Evolutionary conservation across 2,329 filamentous ascomycete genomes (phyloP), one percentile per base, ranked within the genome.

Genomic region (Colletotrichum gigasporum): DNA sequence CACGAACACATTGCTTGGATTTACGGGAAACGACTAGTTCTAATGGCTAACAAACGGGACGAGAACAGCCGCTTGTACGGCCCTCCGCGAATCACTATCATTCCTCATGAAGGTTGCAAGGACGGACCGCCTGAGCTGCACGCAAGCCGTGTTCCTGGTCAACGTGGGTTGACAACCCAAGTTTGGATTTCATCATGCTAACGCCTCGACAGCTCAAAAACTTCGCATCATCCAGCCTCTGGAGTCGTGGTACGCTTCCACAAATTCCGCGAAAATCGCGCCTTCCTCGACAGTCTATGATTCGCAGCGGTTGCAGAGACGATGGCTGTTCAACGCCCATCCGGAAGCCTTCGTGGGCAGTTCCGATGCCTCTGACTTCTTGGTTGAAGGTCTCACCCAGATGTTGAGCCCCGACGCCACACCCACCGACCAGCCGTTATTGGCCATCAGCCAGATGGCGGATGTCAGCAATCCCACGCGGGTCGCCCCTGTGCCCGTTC

Each of bases 381-480:
- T 84, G 5, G 67, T 74, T 8, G 77, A 81, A 34, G 80, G 80
- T 14, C 71, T 76, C 67, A 59, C 71, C 26, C 71, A 70, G 12
- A 74, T 74, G 52, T 68, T 70, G 60, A 62, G 72, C 12, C 57
- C 71, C 2, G 73, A 77, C 8, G 69, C 72, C 0, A 53, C 71
- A 1, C 41, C 59, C 3, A 69, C 65, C 37, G 55, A 35, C 16
- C 57, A 47, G 14, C 67, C 76, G 9, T 72, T 90, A 4, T 78
- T 92, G 20, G 83, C 84, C 2, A 78, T 87, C 26, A 89, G 89
- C 1, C 83, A 86, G 60, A 80, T 87, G 67, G 73, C 78, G 2
- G 78, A 86, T 67, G 65, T 76, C 16, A 79, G 75, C 37, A 60
- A 74, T 16, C 69, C 71, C 3, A 69, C 60, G 26, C 71, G 55